phyloP scores from a whole-genome alignment of 2,329 filamentous ascomycete genomes.

The Ceratocystis alfenasii region DNA sequence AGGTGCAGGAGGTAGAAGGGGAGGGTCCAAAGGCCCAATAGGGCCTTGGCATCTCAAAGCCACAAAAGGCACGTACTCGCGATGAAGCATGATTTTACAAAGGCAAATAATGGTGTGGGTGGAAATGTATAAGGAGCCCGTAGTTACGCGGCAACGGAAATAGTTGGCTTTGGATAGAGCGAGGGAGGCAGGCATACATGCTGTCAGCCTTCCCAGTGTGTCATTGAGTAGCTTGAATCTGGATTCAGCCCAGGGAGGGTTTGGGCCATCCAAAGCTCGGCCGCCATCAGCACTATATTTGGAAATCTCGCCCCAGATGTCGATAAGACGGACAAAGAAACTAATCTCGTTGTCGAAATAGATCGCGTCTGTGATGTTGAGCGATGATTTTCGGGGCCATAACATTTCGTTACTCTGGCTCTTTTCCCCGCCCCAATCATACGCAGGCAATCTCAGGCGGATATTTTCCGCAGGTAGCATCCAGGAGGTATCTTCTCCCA shows the following conservation, averaged over 20 bases:
- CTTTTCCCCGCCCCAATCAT: conserved; percentile 33
- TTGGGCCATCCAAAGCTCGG: conserved; percentile 36
- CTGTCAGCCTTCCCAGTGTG: conserved; percentile 24
- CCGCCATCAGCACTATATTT: conserved; percentile 43
- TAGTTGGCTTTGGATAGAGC: conserved; percentile 7
- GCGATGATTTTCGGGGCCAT: conserved; percentile 18
- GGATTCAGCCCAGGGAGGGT: conserved; percentile 49
- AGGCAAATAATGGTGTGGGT: conserved; percentile 54
- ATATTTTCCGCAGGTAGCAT: conserved; percentile 15
- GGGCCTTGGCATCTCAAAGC: conserved; percentile 35
- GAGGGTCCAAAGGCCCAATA: conserved; percentile 43
- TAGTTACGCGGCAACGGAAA: neutral
- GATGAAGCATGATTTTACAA: conserved; percentile 45
- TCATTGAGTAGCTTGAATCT: conserved; percentile 43
- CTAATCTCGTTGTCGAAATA: conserved; percentile 39
- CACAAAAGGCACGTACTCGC: conserved; percentile 27
- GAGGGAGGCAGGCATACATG: neutral
- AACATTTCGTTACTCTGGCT: conserved; percentile 14
- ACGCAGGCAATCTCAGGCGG: conserved; percentile 8
- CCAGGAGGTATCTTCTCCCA: conserved; percentile 39
- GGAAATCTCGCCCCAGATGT: conserved; percentile 48
- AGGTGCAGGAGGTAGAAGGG: conserved; percentile 20
- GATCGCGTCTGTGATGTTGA: conserved; percentile 24
- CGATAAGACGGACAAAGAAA: conserved; percentile 45
- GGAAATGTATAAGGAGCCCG: conserved; percentile 10